Evolutionary conservation across 495 filamentous ascomycete genomes (phyloP).

Genomic region (Aspergillus mulundensis): DNA sequence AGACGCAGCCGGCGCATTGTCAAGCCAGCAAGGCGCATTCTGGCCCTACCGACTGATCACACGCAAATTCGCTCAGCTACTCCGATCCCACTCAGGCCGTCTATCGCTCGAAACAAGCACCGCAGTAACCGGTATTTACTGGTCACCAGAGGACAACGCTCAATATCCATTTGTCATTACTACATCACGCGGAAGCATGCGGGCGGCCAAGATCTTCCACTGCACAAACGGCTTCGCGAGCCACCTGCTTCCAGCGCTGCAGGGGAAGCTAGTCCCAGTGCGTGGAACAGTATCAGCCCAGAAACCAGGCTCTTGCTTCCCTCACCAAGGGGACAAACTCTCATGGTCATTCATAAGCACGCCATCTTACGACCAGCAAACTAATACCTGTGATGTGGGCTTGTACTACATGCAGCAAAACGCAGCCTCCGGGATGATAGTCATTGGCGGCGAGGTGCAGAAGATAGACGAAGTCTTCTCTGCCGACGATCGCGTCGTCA

Average conservation of each 20-base stretch:
- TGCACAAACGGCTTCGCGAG: conserved; percentile 78
- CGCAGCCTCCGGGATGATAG: conserved; percentile 51
- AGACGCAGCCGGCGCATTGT: conserved; percentile 42
- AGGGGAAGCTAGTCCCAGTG: conserved; percentile 70
- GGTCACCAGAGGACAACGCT: conserved; percentile 25
- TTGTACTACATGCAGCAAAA: conserved; percentile 75
- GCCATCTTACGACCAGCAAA: conserved; percentile 70
- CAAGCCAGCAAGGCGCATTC: conserved; percentile 42
- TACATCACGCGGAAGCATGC: conserved; percentile 62
- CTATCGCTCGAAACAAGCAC: conserved; percentile 76
- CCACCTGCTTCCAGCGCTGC: conserved; percentile 63
- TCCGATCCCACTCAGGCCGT: conserved; percentile 28
- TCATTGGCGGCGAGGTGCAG: conserved; percentile 56
- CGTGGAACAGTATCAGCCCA: conserved; percentile 68
- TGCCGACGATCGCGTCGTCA: conserved; percentile 42
- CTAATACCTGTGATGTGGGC: too few species aligned
- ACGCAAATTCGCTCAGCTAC: conserved; percentile 55
- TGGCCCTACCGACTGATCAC: conserved; percentile 84
- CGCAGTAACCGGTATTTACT: conserved; percentile 44
- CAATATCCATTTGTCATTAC: too few species aligned
- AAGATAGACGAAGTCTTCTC: conserved; percentile 42
- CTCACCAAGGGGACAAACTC: conserved; percentile 24
- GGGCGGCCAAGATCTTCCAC: conserved; percentile 59
- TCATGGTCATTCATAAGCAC: conserved; percentile 47
- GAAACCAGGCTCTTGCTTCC: conserved; percentile 43